A percentile compares a stretch with the other conserved stretches of the same genome.
phyloP scores from a whole-genome alignment of 768 basidiomycete species.

The Dendrothele bispora region DNA sequence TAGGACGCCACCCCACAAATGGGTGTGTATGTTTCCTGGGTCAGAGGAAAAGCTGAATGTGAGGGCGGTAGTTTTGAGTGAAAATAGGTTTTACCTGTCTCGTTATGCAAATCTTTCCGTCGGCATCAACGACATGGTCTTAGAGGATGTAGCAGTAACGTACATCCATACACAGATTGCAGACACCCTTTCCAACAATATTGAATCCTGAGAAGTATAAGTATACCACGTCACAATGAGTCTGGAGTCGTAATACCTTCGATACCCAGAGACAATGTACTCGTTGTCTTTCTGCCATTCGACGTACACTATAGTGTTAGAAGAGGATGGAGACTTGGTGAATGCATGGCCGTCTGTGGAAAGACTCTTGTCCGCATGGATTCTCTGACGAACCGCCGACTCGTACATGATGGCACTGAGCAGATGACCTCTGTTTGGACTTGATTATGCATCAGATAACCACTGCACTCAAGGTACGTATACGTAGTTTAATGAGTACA shows the following conservation, averaged over 20 bases:
- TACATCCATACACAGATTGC: constrained; percentile 67
- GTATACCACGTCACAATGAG: constrained; percentile 6
- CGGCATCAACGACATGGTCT: constrained; percentile 12
- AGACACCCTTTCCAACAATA: constrained; percentile 63
- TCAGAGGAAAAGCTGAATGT: neutral
- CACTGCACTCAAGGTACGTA: too few relatives aligned
- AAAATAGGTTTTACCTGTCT: constrained; percentile 37
- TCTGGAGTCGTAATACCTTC: constrained; percentile 46
- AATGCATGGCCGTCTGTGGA: too few relatives aligned
- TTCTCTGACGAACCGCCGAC: neutral
- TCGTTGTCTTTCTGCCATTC: constrained; percentile 76
- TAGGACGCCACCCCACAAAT: constrained; percentile 66
- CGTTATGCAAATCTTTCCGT: constrained; percentile 69
- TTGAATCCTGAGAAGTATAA: constrained; percentile 49
- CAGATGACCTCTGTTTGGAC: neutral
- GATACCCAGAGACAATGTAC: constrained; percentile 67
- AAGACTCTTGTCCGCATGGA: neutral
- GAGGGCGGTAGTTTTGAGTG: neutral
- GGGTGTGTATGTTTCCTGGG: constrained; percentile 84
- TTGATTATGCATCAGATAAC: too few relatives aligned
- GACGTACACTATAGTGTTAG: too few relatives aligned
- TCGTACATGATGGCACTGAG: neutral
- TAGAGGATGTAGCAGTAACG: constrained; percentile 23
- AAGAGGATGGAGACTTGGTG: too few relatives aligned
- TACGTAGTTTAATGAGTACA: too few relatives aligned